Conservation (phyloP, 495 filamentous ascomycete species). For the Halenospora varia region DNA sequence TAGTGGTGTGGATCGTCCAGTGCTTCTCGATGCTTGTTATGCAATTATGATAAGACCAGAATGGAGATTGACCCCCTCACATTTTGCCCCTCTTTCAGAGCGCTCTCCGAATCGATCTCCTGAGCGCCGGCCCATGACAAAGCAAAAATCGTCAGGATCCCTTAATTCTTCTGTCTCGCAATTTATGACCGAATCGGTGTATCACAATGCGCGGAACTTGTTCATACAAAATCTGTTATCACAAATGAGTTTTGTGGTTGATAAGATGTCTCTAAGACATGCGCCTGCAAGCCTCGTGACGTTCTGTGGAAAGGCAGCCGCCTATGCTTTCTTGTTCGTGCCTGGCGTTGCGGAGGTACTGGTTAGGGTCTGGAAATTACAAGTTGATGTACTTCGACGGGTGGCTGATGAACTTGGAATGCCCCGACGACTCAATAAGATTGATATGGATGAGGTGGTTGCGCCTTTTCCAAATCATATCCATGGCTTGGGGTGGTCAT, state of each 20-base stretch:
- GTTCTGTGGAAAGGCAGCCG: slow-evolving; percentile 90
- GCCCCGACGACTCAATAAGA: slow-evolving; percentile 37
- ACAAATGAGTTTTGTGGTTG: slow-evolving; percentile 85
- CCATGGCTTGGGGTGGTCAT: slow-evolving; percentile 67
- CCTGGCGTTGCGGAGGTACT: slow-evolving; percentile 85
- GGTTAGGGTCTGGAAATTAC: slow-evolving; percentile 75
- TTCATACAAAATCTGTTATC: slow-evolving; percentile 82
- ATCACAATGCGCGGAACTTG: slow-evolving; percentile 90
- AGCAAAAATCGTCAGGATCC: slow-evolving; percentile 43
- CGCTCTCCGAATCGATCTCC: slow-evolving; percentile 22
- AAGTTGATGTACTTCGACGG: slow-evolving; percentile 60
- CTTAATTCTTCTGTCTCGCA: slow-evolving; percentile 63
- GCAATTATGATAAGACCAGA: slow-evolving; percentile 90
- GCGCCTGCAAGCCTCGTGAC: slow-evolving; percentile 89
- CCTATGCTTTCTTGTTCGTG: slow-evolving; percentile 96
- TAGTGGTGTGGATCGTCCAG: slow-evolving; percentile 73
- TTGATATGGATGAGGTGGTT: slow-evolving; percentile 56
- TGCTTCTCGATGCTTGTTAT: slow-evolving; percentile 74
- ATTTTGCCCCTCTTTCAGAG: slow-evolving; percentile 54
- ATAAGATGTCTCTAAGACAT: slow-evolving; percentile 76
- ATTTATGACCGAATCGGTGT: slow-evolving; percentile 82
- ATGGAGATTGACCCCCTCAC: slow-evolving; percentile 73
- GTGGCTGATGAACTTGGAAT: slow-evolving; percentile 62
- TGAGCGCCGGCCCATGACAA: slow-evolving; percentile 25
- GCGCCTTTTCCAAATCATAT: slow-evolving; percentile 69